phyloP scores from a whole-genome alignment of 495 filamentous ascomycete species.

The Penicillium longicatenatum region DNA sequence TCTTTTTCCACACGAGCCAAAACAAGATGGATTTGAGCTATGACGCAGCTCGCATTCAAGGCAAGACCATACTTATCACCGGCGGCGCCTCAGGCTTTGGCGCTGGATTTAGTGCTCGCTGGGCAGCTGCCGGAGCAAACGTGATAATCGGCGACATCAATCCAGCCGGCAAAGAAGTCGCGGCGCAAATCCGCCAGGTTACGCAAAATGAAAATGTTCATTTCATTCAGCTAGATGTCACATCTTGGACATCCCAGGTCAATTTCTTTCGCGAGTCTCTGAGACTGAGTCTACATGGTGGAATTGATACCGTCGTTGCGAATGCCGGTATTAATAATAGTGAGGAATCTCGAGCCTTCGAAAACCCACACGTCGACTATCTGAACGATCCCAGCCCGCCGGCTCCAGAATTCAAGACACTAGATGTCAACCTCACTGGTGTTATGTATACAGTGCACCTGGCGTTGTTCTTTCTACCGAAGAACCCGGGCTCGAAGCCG shows the following conservation, averaged over 20 bases:
- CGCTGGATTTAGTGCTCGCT: constrained; percentile 11
- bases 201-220: constrained; percentile 15
- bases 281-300: constrained; percentile 10
- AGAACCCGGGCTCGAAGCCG: constrained; percentile 10
- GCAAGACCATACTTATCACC: constrained; percentile 13
- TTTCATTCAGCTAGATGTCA: constrained; percentile 17
- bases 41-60: constrained; percentile 6
- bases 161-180: constrained; percentile 12
- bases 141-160: constrained; percentile 18
- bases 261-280: constrained; percentile 16
- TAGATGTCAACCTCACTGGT: constrained; percentile 14
- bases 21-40: constrained; percentile 12
- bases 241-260: constrained; percentile 16
- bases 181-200: constrained; percentile 12
- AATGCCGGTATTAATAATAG: constrained; percentile 16
- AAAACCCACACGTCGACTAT: constrained; percentile 12
- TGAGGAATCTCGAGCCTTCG: constrained; percentile 7
- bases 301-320: constrained; percentile 17
- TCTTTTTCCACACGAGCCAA: background rate
- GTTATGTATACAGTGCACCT: constrained; percentile 18
- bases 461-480: constrained; percentile 14
- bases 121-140: constrained; percentile 14
- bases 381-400: constrained; percentile 15
- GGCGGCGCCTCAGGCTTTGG: constrained; percentile 13
- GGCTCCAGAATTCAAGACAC: constrained; percentile 16